Base-by-base conservation (phyloP, 75 land plant genomes). In the Cupressus sempervirens region DNA sequence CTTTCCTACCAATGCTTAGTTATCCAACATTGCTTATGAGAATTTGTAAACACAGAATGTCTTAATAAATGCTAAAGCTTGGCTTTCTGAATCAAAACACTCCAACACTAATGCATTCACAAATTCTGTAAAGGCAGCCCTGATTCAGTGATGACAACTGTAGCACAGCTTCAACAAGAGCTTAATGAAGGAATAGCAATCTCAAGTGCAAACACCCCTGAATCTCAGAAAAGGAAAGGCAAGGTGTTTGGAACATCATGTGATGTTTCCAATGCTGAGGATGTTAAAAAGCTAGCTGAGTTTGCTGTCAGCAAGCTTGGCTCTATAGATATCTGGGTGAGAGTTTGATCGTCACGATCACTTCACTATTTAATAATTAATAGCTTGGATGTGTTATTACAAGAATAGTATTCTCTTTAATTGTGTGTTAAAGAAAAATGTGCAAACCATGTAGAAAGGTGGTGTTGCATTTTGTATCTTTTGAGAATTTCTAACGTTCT, bases 251-350 rank as follows among this genome's bases (percentile, higher is more conserved):
- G 99, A 67, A 90, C 91, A 67, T 86, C 97, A 65, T 98, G 99
- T 89, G 93, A 98, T 90, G 98, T 98, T 76, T 96, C 94, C 56
- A 89, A 90, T 12, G 90, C 91, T 76, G 92, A 92, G 36, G 99
- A 98, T 75, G 99, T 98, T 74, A 84, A 86, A 53, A 96, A 85
- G 70, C 89, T 98, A 87, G 91, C 97, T 35, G 85, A 92, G 2
- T 93, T 95, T 89, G 95, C 99, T 41, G 80, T 89, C 26, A 45
- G 54, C 40, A 88, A 98, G 84, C 84, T 98, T 85, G 98, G 99
- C 83, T 89, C 92, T 23, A 87, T 98, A 36, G 90, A 98, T 84
- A 96, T 98, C 70, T 98, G 99, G 99, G 99, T 96, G 85, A 85
- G 93, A 84, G 18, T 79, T 45, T 1, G 2, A 43, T 43, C 5